A percentile compares a stretch with the other conserved stretches of the same genome.
Evolutionary conservation across 176 grass and related monocot species (phyloP).

Genomic region (Guadua angustifolia): DNA sequence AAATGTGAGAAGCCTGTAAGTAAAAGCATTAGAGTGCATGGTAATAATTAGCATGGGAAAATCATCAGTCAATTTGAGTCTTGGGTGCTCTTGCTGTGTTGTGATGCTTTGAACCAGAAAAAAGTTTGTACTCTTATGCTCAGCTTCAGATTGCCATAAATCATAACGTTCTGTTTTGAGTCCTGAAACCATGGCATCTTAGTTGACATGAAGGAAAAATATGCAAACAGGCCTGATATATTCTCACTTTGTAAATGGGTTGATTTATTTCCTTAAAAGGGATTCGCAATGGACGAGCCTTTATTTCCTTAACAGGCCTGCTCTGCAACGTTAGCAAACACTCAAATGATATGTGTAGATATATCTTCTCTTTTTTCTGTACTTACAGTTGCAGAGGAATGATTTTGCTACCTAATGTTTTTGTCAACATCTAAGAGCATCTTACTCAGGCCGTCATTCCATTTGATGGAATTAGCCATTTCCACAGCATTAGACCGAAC

Average conservation of each 20-base stretch:
- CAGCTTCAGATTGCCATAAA: neutral
- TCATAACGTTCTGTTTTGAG: neutral
- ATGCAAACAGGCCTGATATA: neutral
- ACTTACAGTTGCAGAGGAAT: too few relatives aligned
- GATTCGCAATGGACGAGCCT: neutral
- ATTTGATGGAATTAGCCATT: too few relatives aligned
- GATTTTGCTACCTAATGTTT: too few relatives aligned
- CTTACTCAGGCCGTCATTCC: too few relatives aligned
- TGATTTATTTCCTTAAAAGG: neutral
- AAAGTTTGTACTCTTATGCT: neutral
- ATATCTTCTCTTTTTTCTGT: too few relatives aligned
- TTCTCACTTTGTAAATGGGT: neutral
- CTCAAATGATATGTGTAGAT: too few relatives aligned
- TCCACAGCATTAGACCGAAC: too few relatives aligned
- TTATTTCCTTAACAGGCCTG: too few relatives aligned
- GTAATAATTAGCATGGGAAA: neutral
- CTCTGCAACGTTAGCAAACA: too few relatives aligned
- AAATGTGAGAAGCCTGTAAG: neutral
- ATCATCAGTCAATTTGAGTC: neutral
- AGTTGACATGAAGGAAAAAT: neutral
- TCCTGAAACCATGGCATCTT: neutral
- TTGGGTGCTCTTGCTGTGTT: neutral
- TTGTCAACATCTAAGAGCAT: too few relatives aligned
- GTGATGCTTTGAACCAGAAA: neutral
- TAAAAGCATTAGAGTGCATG: neutral